Evolutionary conservation across 495 filamentous ascomycete genomes (phyloP), one percentile per base, ranked within the genome.

Genomic region (Aspergillus ellipticus): DNA sequence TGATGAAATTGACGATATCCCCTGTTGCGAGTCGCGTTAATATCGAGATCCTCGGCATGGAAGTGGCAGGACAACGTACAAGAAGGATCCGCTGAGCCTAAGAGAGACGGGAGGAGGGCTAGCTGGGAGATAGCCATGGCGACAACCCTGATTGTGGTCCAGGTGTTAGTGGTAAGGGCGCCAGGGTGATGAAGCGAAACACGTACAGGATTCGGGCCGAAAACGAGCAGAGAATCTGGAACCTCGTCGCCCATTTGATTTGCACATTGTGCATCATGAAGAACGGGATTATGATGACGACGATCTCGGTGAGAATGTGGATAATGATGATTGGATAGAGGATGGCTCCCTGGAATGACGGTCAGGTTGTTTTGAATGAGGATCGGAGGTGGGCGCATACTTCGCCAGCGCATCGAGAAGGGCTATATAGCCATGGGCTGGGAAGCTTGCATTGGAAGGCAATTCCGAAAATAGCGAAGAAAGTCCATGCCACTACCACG

Each of bases 251-350:
- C 42, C 15, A 43, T n/a, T 29, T 51, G 56, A 67, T 60, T 39
- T 65, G 64, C 9, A 69, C 64, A 43, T 62, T 58, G 0, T 50
- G 54, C 57, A 69, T 62, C 66, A 69, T 67, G 33, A 63, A 52
- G 51, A 67, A 64, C 0, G 64, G 62, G 7, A 53, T 42, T 7
- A 56, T 26, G 20, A 59, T 53, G 28, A 67, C 55, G 20, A 62
- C 42, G 9, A 60, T 49, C 17, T 69, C 66, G 21, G 54, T 67
- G 39, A 66, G 51, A 29, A 69, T 64, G 41, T 67, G 62, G 43
- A 64, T 20, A 5, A 60, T 49, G n/a, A 39, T 39, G 33, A 69
- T 59, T 7, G 54, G 62, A 45, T 69, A 69, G 13, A 62, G 19
- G 8, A 69, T 16, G 8, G 47, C 58, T 4, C 59, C 61, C 57